Percentiles rank a stretch among this genome's conserved stretches.
Evolutionary conservation across 345 rosid species (phyloP).

Genomic region (Microcos paniculata): DNA sequence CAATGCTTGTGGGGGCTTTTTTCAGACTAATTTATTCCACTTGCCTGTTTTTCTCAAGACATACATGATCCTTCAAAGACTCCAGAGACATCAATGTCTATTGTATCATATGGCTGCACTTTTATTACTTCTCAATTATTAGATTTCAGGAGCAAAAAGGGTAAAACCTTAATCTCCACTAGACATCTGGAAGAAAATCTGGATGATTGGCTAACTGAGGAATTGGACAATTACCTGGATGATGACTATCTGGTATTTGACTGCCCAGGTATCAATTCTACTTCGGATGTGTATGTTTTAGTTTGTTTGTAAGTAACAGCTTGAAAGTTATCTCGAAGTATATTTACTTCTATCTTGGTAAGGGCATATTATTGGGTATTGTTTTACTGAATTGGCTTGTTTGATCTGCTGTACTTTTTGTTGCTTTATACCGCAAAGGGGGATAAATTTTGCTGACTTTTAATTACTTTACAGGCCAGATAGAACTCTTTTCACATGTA

Average conservation of each 20-base stretch:
- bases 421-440: background rate
- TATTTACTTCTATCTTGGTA: background rate
- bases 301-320: background rate
- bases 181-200: conserved; percentile 79
- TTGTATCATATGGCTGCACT: background rate
- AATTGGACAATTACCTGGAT: conserved; percentile 80
- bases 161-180: conserved; percentile 47
- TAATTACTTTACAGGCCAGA: conserved; percentile 57
- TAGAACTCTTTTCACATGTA: conserved; percentile 88
- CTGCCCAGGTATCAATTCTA: conserved; percentile 69
- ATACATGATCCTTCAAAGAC: too few relatives aligned
- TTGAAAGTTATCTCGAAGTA: background rate
- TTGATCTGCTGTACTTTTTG: background rate
- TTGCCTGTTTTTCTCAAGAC: background rate
- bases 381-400: background rate
- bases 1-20: background rate
- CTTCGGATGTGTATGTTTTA: background rate
- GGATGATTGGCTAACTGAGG: conserved; percentile 86
- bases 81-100: too few relatives aligned
- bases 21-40: background rate
- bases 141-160: background rate
- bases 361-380: background rate
- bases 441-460: background rate
- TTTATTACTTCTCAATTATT: background rate
- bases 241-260: conserved; percentile 89